Base-by-base conservation (phyloP, 805 yeast species). In the Metschnikowia lochheadii region DNA sequence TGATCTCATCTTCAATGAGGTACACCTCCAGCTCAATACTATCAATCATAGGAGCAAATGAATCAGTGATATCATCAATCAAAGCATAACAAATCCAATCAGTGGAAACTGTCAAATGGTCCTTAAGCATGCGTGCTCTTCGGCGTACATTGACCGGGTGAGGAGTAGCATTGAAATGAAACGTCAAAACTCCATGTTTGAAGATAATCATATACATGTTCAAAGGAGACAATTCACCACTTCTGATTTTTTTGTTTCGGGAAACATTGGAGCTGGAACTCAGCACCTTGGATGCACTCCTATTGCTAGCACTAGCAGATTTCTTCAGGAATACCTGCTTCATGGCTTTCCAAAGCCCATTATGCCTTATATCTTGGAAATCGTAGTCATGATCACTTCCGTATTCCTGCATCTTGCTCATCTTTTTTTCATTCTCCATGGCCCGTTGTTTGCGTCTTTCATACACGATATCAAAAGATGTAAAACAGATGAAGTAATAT, bases 1-100 rank as follows among this genome's bases (percentile, higher is more conserved):
- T 72, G 47, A 94, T 92, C 2, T 91, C 87, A 61, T 92, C 97
- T 62, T 94, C 99, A 54, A 94, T 94, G n/a, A 82, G 79, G 64
- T 90, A 89, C 20, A 94, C 98, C 61, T 94, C 99, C 52, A 84
- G 89, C 63, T 94, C 98, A 47, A 94, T 91, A 43, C 92, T 81
- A 51, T 89, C 95, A 55, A 94, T 91, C 85, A 94, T 82, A 2
- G 99, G 99, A 0, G 96, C 98, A 74, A 89, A 94, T 0, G 96
- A 96, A 74, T 94, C 99, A 0, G 97, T 92, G 56, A 94, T 89
- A 65, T 94, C 98, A 72, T 94, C 99, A 59, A 94, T 89, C 55
- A 94, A 71, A 0, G 98, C 98, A 69, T 94, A 94, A 1, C 97
- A 92, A 42, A 94, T 85, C 99, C 99, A 94, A 66, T 94, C 98